These are phyloP conservation scores for Colletotrichum phormii DNA, from an alignment of 2,329 filamentous ascomycete species.

Conservation along the genomic window DNA sequence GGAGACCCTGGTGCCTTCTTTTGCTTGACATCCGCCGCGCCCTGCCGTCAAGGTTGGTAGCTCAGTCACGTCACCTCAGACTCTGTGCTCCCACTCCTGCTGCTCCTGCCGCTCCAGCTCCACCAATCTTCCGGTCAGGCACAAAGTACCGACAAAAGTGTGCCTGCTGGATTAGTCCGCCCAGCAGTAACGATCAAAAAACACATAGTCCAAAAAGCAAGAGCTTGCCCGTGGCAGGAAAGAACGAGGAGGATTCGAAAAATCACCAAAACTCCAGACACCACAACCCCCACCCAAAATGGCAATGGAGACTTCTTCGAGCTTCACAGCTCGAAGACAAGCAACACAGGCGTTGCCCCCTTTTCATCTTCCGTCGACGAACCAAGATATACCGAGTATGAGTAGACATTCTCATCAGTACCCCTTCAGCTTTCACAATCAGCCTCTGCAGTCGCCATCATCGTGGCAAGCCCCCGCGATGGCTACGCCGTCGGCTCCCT, in stretches of 20 bases:
- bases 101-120: not conserved
- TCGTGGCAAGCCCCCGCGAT: conserved; percentile 26
- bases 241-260: conserved; percentile 21
- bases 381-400: conserved; percentile 57
- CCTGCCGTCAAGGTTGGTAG: not conserved
- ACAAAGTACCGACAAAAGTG: not conserved
- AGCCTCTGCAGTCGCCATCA: conserved; percentile 20
- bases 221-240: conserved; percentile 27
- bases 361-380: conserved; percentile 75
- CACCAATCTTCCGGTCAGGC: conserved; percentile 3
- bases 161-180: not conserved
- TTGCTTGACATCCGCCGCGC: not conserved
- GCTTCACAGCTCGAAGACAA: conserved; percentile 77
- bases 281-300: conserved; percentile 12
- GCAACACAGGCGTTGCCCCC: conserved; percentile 75
- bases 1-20: not conserved
- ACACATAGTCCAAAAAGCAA: not conserved
- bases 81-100: not conserved
- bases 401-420: conserved; percentile 46
- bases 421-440: conserved; percentile 27
- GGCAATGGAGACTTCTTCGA: conserved; percentile 54
- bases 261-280: not conserved
- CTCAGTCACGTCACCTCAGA: not conserved
- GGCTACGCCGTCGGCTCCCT: conserved; percentile 30
- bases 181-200: not conserved